Evolutionary conservation across 805 yeast genomes (phyloP).

Genomic region (Metschnikowia vanudenii): DNA sequence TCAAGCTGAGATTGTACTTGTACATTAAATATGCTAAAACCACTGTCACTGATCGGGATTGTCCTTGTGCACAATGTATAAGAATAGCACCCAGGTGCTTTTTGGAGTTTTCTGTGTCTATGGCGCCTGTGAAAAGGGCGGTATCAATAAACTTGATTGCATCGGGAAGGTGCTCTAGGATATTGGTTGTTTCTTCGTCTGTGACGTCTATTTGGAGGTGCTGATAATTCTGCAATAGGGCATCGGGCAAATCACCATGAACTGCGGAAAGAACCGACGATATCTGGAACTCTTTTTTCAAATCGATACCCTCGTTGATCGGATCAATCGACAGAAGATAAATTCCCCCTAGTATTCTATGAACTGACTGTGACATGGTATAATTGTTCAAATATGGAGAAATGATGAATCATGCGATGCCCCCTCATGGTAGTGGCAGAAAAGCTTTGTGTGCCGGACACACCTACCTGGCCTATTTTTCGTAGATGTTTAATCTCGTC

Average conservation of each 20-base stretch:
- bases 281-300: conserved; percentile 52
- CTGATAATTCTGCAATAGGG: conserved; percentile 45
- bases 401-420: neutral
- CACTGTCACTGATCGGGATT: conserved; percentile 48
- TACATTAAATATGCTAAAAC: conserved; percentile 50
- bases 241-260: conserved; percentile 58
- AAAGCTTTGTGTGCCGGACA: conserved; percentile 1
- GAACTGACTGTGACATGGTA: conserved; percentile 14
- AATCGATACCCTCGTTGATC: conserved; percentile 44
- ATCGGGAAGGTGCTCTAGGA: conserved; percentile 59
- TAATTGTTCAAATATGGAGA: conserved; percentile 1
- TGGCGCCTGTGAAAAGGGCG: conserved; percentile 49
- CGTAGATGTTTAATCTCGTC: too few species aligned
- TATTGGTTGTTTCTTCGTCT: conserved; percentile 67
- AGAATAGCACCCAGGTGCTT: conserved; percentile 44
- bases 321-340: conserved; percentile 75
- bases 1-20: conserved; percentile 51
- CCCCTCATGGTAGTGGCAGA: neutral
- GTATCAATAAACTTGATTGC: conserved; percentile 64
- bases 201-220: conserved; percentile 65
- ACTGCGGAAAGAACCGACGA: conserved; percentile 72
- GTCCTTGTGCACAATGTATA: conserved; percentile 54
- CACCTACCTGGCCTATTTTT: neutral
- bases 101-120: conserved; percentile 15
- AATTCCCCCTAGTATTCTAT: conserved; percentile 75